Evolutionary conservation across 2,329 filamentous ascomycete species (phyloP).

Genomic region (Zelopaecilomyces penicillatus): DNA sequence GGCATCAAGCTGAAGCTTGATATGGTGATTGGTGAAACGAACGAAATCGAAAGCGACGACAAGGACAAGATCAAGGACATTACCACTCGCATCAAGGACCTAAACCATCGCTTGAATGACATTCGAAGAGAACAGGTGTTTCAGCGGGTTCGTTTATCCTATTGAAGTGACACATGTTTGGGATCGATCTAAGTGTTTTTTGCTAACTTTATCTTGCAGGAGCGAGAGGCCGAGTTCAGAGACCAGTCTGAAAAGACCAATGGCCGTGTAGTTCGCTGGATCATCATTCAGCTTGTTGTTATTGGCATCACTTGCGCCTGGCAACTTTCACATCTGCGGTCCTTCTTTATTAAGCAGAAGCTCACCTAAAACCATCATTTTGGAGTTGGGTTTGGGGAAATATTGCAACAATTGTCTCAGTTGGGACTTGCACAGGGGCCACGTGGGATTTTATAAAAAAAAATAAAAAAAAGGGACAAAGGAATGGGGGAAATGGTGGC

Average conservation of each 20-base stretch:
- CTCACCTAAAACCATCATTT: constrained; percentile 53
- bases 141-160: constrained; percentile 59
- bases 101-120: constrained; percentile 80
- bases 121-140: constrained; percentile 93
- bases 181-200: too few relatives aligned
- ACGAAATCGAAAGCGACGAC: constrained; percentile 85
- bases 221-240: constrained; percentile 95
- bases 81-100: constrained; percentile 76
- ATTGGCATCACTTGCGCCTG: constrained; percentile 85
- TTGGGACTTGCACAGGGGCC: too few relatives aligned
- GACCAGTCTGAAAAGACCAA: constrained; percentile 96
- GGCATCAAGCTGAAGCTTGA: constrained; percentile 81
- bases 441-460: too few relatives aligned
- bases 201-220: constrained; percentile 40
- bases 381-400: constrained; percentile 5
- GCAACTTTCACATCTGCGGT: constrained; percentile 90
- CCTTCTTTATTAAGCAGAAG: constrained; percentile 99
- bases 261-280: constrained; percentile 85
- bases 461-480: neutral
- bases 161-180: too few relatives aligned
- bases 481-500: neutral
- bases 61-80: constrained; percentile 90
- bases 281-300: constrained; percentile 78
- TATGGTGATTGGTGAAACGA: constrained; percentile 88
- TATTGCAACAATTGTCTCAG: neutral